Percentiles rank a stretch among this genome's conserved stretches.
These are phyloP conservation scores for Tetrapisispora namnaoensis DNA, from an alignment of 805 yeast genomes.

Conservation along the genomic window DNA sequence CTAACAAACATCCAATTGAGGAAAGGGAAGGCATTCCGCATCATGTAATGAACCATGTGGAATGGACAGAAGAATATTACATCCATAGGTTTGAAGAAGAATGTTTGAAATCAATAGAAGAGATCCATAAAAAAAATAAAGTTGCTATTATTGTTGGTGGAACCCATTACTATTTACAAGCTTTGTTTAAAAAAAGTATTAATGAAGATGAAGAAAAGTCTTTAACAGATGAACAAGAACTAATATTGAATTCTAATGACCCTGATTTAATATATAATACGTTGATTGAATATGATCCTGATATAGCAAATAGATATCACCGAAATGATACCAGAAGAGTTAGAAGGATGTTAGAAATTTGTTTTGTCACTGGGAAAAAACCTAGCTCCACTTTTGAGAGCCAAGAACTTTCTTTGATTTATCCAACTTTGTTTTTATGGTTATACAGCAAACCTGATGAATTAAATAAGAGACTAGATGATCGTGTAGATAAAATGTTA, in stretches of 20 bases:
- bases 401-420: conserved; percentile 52
- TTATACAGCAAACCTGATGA: conserved; percentile 53
- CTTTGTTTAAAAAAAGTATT: conserved; percentile 55
- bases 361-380: conserved; percentile 49
- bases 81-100: conserved; percentile 71
- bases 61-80: conserved; percentile 72
- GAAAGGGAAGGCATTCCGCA: conserved; percentile 73
- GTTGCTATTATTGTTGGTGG: conserved; percentile 91
- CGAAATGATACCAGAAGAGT: conserved; percentile 81
- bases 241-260: conserved; percentile 41
- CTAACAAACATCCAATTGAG: conserved; percentile 81
- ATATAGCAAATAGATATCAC: conserved; percentile 71
- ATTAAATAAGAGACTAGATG: conserved; percentile 57
- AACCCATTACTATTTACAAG: conserved; percentile 86
- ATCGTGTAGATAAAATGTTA: conserved; percentile 79
- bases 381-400: conserved; percentile 63
- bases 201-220: conserved; percentile 4
- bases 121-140: conserved; percentile 57
- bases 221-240: conserved; percentile 27
- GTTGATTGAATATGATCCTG: conserved; percentile 53
- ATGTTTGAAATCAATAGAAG: conserved; percentile 51
- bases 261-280: conserved; percentile 31
- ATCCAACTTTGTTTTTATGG: conserved; percentile 70
- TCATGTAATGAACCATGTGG: conserved; percentile 78
- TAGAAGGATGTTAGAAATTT: conserved; percentile 73